Evolutionary conservation across 306 rosid genomes (phyloP), one percentile per base, ranked within the genome.

Genomic region (Acmispon strigosus): DNA sequence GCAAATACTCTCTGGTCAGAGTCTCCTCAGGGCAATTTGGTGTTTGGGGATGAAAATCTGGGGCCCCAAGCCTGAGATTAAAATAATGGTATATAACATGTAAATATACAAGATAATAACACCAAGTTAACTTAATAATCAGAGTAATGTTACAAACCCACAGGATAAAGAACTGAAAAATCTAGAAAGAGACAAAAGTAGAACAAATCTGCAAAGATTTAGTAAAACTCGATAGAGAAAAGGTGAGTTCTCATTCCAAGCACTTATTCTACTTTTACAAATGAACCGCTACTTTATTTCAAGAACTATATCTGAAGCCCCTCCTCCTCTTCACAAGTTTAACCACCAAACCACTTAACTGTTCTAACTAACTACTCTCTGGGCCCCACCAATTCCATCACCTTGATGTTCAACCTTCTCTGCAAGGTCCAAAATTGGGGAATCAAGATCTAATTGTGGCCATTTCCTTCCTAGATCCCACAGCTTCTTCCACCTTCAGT

Each of bases 1-100:
- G 90, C 80, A 84, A 85, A 85, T 95, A 86, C 39, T 91, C 99
- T 80, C 68, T 86, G 70, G 96, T 95, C 73, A 91, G 88, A 41
- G 90, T 95, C 87, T 95, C 99, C 84, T 95, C 99, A 0, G 90
- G 93, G 73, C 99, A 95, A 86, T 74, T 95, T 75, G 88, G 82
- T 53, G 87, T 79, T 89, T 95, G 99, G 24, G 99, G 92, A 66
- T 76, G 86, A 66, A 65, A 95, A 77, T 95, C 99, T 39, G 99
- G 97, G 11, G 97, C 91, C 65, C 99, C 99, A 66, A 95, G 88
- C 78, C 99, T 95, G 87, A 75, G 59, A 77, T 78, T 66, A 34
- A 76, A 82, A 70, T 63, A 69, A 36, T 50, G 39, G 59, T 48
- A 70, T 61, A 70, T 42, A 58, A 62, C 51, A 57, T 27, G 59